A percentile compares a stretch with the other conserved stretches of the same genome.
These are phyloP conservation scores for Trichocomaceae sp. DNA, from an alignment of 2,329 filamentous ascomycete species.

Conservation along the genomic window DNA sequence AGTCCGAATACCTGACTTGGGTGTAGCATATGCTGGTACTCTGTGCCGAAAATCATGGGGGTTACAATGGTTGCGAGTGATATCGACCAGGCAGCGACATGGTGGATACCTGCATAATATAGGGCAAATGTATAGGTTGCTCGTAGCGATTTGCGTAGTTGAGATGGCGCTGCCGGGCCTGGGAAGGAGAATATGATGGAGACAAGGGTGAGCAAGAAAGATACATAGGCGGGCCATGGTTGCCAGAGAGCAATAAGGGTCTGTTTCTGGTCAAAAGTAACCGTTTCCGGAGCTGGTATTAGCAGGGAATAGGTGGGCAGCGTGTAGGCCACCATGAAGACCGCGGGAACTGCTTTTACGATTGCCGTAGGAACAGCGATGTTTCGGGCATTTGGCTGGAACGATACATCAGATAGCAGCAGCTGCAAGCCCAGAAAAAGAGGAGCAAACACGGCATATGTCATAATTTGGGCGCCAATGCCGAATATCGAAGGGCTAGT, in stretches of 20 bases:
- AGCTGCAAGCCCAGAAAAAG: constrained; percentile 41
- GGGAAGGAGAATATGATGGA: constrained; percentile 15
- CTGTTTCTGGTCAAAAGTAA: constrained; percentile 42
- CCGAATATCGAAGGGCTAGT: constrained; percentile 34
- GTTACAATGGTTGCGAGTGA: constrained; percentile 33
- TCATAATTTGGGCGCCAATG: constrained; percentile 36
- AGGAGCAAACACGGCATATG: constrained; percentile 41
- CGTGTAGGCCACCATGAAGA: constrained; percentile 40
- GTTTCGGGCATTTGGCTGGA: constrained; percentile 28
- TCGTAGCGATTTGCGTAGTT: constrained; percentile 19
- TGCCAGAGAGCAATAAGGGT: constrained; percentile 47
- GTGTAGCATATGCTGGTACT: constrained; percentile 29
- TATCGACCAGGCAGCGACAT: constrained; percentile 38
- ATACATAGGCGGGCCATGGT: constrained; percentile 44
- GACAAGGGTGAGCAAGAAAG: constrained; percentile 32
- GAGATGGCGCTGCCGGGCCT: constrained; percentile 20
- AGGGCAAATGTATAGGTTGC: constrained; percentile 38
- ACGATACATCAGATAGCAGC: constrained; percentile 35
- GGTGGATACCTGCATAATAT: constrained; percentile 32
- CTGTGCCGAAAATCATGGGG: constrained; percentile 29
- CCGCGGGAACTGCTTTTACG: constrained; percentile 33
- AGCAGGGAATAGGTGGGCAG: constrained; percentile 41
- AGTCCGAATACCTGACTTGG: constrained; percentile 34
- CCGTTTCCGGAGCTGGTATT: constrained; percentile 35
- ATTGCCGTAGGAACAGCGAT: constrained; percentile 28